A percentile compares a stretch with the other conserved stretches of the same genome.
Evolutionary conservation across 2,329 filamentous ascomycete genomes (phyloP).

Genomic region (Penicillium sp.): DNA sequence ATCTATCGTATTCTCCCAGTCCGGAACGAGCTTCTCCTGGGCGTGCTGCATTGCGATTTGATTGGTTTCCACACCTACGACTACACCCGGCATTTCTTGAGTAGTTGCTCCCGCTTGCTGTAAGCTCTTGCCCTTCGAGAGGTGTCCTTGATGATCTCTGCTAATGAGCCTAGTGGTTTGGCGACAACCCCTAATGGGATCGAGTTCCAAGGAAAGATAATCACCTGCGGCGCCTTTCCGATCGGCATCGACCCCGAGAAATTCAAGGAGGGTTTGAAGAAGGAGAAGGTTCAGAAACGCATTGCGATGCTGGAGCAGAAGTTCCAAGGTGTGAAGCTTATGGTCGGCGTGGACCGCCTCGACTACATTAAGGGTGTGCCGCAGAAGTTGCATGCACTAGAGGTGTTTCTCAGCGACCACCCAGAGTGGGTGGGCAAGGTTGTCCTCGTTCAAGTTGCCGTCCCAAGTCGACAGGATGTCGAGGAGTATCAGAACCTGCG

Average conservation of each 20-base stretch:
- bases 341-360: slow-evolving; percentile 93
- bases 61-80: slow-evolving; percentile 99
- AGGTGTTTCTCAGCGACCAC: slow-evolving; percentile 95
- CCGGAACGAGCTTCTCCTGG: slow-evolving; percentile 82
- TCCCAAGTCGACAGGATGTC: slow-evolving; percentile 92
- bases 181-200: slow-evolving; percentile 89
- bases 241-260: slow-evolving; percentile 98
- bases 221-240: slow-evolving; percentile 92
- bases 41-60: slow-evolving; percentile 89
- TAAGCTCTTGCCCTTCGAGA: slow-evolving; percentile 46
- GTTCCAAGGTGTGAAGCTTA: slow-evolving; percentile 93
- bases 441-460: slow-evolving; percentile 92
- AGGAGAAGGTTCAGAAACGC: slow-evolving; percentile 82
- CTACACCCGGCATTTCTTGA: slow-evolving; percentile 96
- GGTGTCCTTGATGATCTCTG: not conserved
- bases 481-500: slow-evolving; percentile 97
- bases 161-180: slow-evolving; percentile 42
- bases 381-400: slow-evolving; percentile 93
- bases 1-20: slow-evolving; percentile 96
- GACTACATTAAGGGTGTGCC: slow-evolving; percentile 99
- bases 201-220: slow-evolving; percentile 83
- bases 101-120: slow-evolving; percentile 93
- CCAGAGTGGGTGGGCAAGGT: slow-evolving; percentile 98
- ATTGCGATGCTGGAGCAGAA: slow-evolving; percentile 84
- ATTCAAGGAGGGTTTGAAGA: slow-evolving; percentile 85